Conservation (phyloP, 2,329 filamentous ascomycete genomes). For the Blumeria graminis region DNA sequence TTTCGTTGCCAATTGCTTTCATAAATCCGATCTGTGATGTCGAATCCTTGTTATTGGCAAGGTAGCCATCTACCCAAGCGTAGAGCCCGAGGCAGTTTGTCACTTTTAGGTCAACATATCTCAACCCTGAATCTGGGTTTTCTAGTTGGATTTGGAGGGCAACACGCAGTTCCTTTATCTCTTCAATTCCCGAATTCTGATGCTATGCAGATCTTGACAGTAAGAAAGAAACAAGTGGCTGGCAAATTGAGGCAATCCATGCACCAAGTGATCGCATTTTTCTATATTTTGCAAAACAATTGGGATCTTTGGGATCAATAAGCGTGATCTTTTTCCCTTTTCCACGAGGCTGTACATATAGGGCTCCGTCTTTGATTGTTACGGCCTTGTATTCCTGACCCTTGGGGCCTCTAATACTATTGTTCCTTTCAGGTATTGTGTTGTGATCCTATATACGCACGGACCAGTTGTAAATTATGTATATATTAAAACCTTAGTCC, state of each 20-base stretch:
- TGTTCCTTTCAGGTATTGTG: too few species aligned
- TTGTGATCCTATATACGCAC: too few species aligned
- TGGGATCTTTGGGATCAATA: not conserved
- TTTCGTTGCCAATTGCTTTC: not conserved
- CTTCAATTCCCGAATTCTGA: not conserved
- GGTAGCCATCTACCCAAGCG: not conserved
- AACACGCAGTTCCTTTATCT: not conserved
- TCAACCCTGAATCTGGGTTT: not conserved
- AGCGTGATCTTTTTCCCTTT: not conserved
- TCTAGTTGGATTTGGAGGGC: not conserved
- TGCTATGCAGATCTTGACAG: not conserved
- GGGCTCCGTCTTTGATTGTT: not conserved
- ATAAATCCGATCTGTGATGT: not conserved
- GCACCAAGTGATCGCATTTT: not conserved
- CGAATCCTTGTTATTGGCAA: not conserved
- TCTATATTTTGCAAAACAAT: not conserved
- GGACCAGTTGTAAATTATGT: too few species aligned
- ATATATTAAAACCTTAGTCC: too few species aligned
- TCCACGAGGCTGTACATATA: not conserved
- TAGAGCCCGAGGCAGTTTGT: not conserved
- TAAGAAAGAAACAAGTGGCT: not conserved
- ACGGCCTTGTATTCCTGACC: too few species aligned
- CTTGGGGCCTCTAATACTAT: too few species aligned
- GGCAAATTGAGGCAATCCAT: not conserved
- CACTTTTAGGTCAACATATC: not conserved